A percentile compares a stretch with the other conserved stretches of the same genome.
These are phyloP conservation scores for Magnusiomyces ingens DNA, from an alignment of 1,139 yeast genomes.

Conservation along the genomic window DNA sequence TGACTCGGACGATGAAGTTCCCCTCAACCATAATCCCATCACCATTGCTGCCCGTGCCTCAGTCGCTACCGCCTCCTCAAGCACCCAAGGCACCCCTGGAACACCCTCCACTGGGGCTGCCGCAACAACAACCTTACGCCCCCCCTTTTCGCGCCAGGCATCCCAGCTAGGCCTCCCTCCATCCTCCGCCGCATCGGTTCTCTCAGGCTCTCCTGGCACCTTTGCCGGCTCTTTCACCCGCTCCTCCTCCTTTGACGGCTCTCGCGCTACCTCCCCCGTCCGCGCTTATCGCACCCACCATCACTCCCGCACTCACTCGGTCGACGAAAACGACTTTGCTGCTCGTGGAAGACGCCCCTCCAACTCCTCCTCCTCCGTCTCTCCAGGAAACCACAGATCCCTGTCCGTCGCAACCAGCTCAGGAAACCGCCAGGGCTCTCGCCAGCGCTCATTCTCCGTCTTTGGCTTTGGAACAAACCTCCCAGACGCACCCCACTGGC, in stretches of 20 bases:
- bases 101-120: too few relatives aligned
- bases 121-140: too few relatives aligned
- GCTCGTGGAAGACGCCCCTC: not conserved
- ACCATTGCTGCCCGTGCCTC: not conserved
- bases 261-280: constrained; percentile 4
- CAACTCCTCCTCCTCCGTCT: not conserved
- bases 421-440: not conserved
- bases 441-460: constrained; percentile 1
- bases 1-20: not conserved
- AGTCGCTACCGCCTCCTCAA: not conserved
- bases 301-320: constrained; percentile 4
- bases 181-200: too few relatives aligned
- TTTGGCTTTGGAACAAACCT: not conserved
- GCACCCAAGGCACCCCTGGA: too few relatives aligned
- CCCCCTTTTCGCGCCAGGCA: too few relatives aligned
- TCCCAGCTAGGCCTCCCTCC: too few relatives aligned
- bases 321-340: constrained; percentile 1
- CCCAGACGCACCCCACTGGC: constrained; percentile 25
- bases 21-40: not conserved
- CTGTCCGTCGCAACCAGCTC: not conserved
- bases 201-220: too few relatives aligned
- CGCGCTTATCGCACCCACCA: not conserved
- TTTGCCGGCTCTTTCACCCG: too few relatives aligned
- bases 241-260: not conserved
- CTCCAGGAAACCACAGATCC: not conserved